phyloP scores from a whole-genome alignment of 768 basidiomycete species.

The Mycena maculata region DNA sequence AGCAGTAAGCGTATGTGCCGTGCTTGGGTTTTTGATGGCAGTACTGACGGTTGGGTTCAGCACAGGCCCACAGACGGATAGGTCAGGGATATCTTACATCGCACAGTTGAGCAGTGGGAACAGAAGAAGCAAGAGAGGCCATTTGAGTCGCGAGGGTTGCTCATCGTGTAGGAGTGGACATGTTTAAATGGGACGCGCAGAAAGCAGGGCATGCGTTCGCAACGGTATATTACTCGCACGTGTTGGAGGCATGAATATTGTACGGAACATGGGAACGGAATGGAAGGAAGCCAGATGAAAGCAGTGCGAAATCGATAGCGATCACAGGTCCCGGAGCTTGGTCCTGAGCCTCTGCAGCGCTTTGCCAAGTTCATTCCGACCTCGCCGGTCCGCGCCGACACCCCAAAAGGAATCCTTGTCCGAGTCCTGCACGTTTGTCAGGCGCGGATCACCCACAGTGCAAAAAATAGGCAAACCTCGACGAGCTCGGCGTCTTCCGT shows the following conservation, averaged over 20 bases:
- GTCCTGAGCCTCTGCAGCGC: conserved; percentile 71
- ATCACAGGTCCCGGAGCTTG: conserved; percentile 56
- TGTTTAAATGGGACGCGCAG: conserved; percentile 35
- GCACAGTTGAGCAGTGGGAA: conserved; percentile 48
- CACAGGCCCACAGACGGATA: background rate
- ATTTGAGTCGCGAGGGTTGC: conserved; percentile 35
- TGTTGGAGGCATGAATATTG: conserved; percentile 26
- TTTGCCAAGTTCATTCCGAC: conserved; percentile 81
- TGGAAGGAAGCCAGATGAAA: conserved; percentile 19
- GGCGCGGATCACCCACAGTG: conserved; percentile 1
- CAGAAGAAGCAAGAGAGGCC: conserved; percentile 42
- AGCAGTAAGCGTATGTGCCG: conserved; percentile 58
- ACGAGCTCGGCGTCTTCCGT: conserved; percentile 76
- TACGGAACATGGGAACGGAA: conserved; percentile 24
- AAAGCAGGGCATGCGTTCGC: conserved; percentile 17
- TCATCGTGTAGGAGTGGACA: conserved; percentile 23
- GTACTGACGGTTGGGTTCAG: conserved; percentile 47
- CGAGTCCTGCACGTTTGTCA: conserved; percentile 61
- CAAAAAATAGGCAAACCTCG: conserved; percentile 59
- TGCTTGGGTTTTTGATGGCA: conserved; percentile 64
- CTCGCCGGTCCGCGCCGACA: conserved; percentile 71
- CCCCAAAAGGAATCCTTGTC: conserved; percentile 85
- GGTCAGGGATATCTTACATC: conserved; percentile 46
- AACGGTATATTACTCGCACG: conserved; percentile 30
- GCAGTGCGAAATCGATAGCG: conserved; percentile 26